Evolutionary conservation across 2,329 filamentous ascomycete species (phyloP), one percentile per base, ranked within the genome.

Genomic region (Aspergillus sp.): DNA sequence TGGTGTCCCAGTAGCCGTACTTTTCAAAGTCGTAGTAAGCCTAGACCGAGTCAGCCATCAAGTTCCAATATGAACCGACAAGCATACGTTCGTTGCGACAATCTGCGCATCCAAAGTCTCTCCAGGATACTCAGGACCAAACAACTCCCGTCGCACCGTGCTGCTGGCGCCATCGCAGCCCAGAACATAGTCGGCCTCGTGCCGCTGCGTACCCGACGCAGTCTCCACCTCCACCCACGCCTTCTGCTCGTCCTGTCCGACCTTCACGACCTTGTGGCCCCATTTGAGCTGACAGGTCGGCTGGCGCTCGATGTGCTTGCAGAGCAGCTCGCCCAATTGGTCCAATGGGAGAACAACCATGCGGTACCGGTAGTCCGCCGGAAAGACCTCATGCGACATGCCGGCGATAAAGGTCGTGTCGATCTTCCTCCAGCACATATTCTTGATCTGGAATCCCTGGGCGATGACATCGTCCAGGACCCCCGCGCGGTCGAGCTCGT

Each of bases 11-110:
- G 49, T 61, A 57, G 16, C 53, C 52, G 47, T 56, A 62, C 40
- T 79, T 79, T 5, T 76, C 71, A 53, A 86, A 84, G 58, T 84
- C 80, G 54, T 86, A 84, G 63, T 85, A 85, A 10, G 82, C 80
- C 82, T 86, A 25, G 21, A n/a, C n/a, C 10, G 1, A 9, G 19
- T 19, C 17, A 21, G 16, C 40, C 3, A 55, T 29, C 52, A 14
- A 40, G 16, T 49, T 43, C 14, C 7, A 48, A 9, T 20, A 19
- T 34, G 10, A 16, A 46, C 48, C 2, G 13, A 9, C 21, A 62
- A 7, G 76, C 64, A 11, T 60, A 82, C 81, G 70, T 87, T 86
- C 5, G 83, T 85, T 42, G 83, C 83, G 14, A 86, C 76, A 52
- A 87, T 83, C 62, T 84, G 81, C 53, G 76, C 74, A 49, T 84